phyloP scores from a whole-genome alignment of 768 basidiomycete species.

The Coprinopsis cinerea region DNA sequence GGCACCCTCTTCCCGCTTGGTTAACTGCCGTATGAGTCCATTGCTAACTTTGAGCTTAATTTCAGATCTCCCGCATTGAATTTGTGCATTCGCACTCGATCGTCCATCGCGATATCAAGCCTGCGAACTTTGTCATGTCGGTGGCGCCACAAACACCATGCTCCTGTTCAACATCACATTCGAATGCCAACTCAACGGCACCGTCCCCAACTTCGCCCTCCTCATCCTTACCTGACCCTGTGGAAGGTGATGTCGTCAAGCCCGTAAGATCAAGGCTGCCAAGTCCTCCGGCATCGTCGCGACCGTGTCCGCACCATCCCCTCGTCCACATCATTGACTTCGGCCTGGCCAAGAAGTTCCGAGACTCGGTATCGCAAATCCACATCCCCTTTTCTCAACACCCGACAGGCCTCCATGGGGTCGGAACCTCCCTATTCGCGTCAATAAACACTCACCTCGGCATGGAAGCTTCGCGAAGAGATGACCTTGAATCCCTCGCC shows the following conservation, averaged over 20 bases:
- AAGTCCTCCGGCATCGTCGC: background rate
- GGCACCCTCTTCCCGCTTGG: too few relatives aligned
- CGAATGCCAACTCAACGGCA: background rate
- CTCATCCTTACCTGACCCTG: background rate
- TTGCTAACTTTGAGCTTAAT: background rate
- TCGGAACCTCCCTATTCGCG: slow-evolving; percentile 57
- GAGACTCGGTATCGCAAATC: slow-evolving; percentile 54
- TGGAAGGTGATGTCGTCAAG: slow-evolving; percentile 1
- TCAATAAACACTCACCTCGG: slow-evolving; percentile 15
- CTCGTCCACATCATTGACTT: slow-evolving; percentile 92
- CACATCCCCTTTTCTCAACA: slow-evolving; percentile 74
- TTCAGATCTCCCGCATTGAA: slow-evolving; percentile 88
- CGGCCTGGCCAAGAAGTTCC: slow-evolving; percentile 76
- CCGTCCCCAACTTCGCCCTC: slow-evolving; percentile 3
- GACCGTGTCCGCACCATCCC: slow-evolving; percentile 20
- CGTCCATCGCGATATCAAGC: slow-evolving; percentile 96
- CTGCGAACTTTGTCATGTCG: slow-evolving; percentile 95
- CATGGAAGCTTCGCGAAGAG: slow-evolving; percentile 67
- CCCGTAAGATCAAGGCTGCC: background rate
- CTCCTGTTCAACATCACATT: background rate
- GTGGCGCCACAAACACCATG: slow-evolving; percentile 48
- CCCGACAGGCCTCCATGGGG: slow-evolving; percentile 54
- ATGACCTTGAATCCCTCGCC: slow-evolving; percentile 74
- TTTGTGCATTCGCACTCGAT: slow-evolving; percentile 95
- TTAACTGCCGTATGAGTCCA: background rate